A percentile compares a stretch with the other conserved stretches of the same genome.
Conservation (phyloP, 1,139 yeast species). For the Lodderomyces orthopsilosis region DNA sequence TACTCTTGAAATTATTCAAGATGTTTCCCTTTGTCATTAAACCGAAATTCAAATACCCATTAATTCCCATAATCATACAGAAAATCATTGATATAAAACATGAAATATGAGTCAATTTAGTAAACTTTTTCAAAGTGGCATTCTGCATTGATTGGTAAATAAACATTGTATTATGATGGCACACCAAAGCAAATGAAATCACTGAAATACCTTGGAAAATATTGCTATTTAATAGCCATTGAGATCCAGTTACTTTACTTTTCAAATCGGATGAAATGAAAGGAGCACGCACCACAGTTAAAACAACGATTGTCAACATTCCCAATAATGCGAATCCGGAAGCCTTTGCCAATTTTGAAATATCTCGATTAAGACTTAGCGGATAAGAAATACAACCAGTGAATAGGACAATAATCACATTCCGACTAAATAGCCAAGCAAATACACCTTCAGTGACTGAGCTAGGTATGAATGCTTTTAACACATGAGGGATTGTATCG, state of each 20-base stretch:
- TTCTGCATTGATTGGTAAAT: constrained; percentile 79
- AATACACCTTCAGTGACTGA: constrained; percentile 39
- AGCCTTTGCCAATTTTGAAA: constrained; percentile 84
- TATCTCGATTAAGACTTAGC: constrained; percentile 73
- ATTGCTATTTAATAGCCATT: constrained; percentile 59
- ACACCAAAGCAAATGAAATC: constrained; percentile 88
- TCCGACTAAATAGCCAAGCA: constrained; percentile 60
- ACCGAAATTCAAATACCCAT: constrained; percentile 76
- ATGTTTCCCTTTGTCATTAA: constrained; percentile 82
- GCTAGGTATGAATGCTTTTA: constrained; percentile 62
- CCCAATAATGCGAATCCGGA: constrained; percentile 83
- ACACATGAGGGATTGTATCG: constrained; percentile 89
- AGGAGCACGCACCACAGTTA: constrained; percentile 77
- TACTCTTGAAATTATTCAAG: constrained; percentile 76
- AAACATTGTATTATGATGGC: constrained; percentile 90
- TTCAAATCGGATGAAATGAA: constrained; percentile 45
- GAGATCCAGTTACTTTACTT: constrained; percentile 43
- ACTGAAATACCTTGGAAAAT: constrained; percentile 88
- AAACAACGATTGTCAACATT: constrained; percentile 72
- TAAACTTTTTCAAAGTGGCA: constrained; percentile 74
- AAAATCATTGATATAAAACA: constrained; percentile 79
- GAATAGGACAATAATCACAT: constrained; percentile 64
- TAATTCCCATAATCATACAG: constrained; percentile 75
- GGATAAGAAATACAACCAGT: constrained; percentile 80
- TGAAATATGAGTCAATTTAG: constrained; percentile 77